Evolutionary conservation across 768 basidiomycete genomes (phyloP).

Genomic region (Termitomyces bulborhizus): DNA sequence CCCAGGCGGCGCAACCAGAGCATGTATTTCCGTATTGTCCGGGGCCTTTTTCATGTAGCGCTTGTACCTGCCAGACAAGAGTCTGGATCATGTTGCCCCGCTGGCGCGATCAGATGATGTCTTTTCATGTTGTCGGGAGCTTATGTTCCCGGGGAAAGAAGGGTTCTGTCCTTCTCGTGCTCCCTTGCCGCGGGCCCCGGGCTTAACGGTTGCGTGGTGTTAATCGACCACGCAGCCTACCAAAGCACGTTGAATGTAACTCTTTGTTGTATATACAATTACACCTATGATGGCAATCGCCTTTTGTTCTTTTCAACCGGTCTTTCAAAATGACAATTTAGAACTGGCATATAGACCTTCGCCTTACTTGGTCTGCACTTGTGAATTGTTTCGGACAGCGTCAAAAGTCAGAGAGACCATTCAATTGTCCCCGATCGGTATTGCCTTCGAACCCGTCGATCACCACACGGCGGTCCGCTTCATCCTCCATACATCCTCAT

Average conservation of each 20-base stretch:
- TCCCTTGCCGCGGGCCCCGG: conserved; percentile 11
- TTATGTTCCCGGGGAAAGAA: conserved; percentile 5
- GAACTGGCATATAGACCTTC: too few species aligned
- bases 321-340: too few species aligned
- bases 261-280: neutral
- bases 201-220: conserved; percentile 2
- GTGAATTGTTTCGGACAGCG: neutral
- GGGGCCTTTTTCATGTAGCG: conserved; percentile 3
- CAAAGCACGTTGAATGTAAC: conserved; percentile 4
- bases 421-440: neutral
- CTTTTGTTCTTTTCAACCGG: neutral
- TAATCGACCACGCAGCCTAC: neutral
- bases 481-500: too few species aligned
- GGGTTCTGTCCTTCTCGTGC: conserved; percentile 8
- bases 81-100: conserved; percentile 1
- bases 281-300: too few species aligned
- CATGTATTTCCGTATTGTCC: neutral
- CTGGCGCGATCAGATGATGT: neutral
- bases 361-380: neutral
- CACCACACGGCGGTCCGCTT: neutral
- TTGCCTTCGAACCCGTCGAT: neutral
- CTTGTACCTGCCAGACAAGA: conserved; percentile 7
- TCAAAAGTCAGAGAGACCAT: neutral
- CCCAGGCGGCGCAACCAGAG: neutral
- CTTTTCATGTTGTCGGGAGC: conserved; percentile 1